A percentile compares a stretch with the other conserved stretches of the same genome.
phyloP scores from a whole-genome alignment of 768 basidiomycete species.

The Mycena metata region DNA sequence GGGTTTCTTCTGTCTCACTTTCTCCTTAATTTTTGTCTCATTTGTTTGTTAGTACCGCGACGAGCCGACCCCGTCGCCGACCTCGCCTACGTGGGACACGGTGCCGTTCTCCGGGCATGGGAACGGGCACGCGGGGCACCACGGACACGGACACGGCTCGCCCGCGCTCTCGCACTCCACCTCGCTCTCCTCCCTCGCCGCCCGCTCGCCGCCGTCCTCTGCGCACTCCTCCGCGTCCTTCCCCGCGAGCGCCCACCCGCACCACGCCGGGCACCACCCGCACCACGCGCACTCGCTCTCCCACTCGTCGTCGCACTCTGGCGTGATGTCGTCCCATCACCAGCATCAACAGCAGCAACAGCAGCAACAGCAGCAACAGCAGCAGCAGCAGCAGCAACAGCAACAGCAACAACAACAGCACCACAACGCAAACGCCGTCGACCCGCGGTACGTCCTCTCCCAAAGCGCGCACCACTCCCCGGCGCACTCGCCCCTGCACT shows the following conservation, averaged over 20 bases:
- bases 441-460: slow-evolving; percentile 28
- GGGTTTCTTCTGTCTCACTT: neutral
- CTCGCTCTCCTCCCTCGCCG: neutral
- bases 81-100: slow-evolving; percentile 25
- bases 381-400: neutral
- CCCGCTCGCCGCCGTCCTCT: too few species aligned
- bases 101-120: slow-evolving; percentile 1
- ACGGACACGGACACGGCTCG: neutral
- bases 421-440: slow-evolving; percentile 9
- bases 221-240: too few species aligned
- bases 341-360: too few species aligned
- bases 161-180: neutral
- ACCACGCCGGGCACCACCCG: neutral
- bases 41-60: slow-evolving; percentile 9
- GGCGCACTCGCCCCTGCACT: neutral
- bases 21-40: neutral
- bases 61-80: slow-evolving; percentile 26
- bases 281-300: neutral
- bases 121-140: neutral
- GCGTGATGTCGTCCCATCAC: too few species aligned
- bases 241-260: too few species aligned
- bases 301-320: too few species aligned
- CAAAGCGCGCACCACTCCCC: neutral
- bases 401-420: neutral
- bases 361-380: neutral